Evolutionary conservation across 106 monocot genomes (phyloP).

Genomic region (Dendrobium catenatum): DNA sequence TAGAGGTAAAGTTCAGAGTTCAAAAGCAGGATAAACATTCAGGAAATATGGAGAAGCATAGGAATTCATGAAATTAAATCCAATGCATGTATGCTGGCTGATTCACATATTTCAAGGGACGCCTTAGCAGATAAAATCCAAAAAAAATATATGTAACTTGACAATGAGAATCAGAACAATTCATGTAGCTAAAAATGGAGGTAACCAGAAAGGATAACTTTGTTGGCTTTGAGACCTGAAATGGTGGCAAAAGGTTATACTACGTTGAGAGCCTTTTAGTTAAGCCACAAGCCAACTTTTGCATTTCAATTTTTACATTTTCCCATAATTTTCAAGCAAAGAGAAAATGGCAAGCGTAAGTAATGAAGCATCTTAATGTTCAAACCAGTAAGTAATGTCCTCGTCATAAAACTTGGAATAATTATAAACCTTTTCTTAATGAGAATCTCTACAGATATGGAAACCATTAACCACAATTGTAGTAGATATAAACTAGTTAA

Average conservation of each 20-base stretch:
- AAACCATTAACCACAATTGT: background rate
- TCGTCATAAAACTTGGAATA: background rate
- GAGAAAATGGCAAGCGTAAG: background rate
- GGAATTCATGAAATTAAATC: too few relatives aligned
- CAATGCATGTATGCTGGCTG: too few relatives aligned
- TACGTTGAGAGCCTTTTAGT: background rate
- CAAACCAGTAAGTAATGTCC: background rate
- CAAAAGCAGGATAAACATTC: too few relatives aligned
- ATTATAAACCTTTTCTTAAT: background rate
- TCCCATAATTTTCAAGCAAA: background rate
- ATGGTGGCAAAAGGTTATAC: background rate
- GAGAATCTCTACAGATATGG: background rate
- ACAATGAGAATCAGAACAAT: too few relatives aligned
- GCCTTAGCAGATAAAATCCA: too few relatives aligned
- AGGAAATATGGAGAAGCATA: too few relatives aligned
- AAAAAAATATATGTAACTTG: too few relatives aligned
- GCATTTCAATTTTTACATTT: background rate
- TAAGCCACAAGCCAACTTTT: background rate
- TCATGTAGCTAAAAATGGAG: too few relatives aligned
- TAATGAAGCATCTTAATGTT: background rate
- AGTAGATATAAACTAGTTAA: background rate
- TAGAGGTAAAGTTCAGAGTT: too few relatives aligned
- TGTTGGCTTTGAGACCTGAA: background rate
- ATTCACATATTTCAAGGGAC: too few relatives aligned
- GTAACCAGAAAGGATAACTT: background rate